phyloP scores from a whole-genome alignment of 1,284 basidiomycete species.

The Cutaneotrichosporon mucoides region DNA sequence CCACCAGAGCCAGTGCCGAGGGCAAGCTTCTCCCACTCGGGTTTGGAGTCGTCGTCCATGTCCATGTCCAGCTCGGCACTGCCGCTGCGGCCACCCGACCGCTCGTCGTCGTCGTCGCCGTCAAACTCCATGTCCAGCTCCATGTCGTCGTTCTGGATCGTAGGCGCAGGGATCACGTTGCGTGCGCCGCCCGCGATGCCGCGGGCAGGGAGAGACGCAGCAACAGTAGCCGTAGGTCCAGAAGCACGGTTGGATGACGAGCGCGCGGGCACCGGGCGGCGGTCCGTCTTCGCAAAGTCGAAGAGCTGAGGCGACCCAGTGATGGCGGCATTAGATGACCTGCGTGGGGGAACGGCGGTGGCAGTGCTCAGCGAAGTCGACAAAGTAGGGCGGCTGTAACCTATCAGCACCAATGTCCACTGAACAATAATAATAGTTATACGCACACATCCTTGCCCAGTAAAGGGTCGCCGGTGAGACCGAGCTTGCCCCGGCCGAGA shows the following conservation, averaged over 20 bases:
- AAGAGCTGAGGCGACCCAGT: constrained; percentile 36
- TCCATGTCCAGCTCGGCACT: constrained; percentile 38
- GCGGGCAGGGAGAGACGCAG: constrained; percentile 34
- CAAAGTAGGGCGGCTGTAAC: constrained; percentile 21
- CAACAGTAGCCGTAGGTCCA: constrained; percentile 9
- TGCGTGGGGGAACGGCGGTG: constrained; percentile 29
- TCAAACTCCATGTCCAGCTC: constrained; percentile 45
- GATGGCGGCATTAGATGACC: constrained; percentile 22
- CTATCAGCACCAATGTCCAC: not conserved
- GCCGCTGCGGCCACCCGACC: constrained; percentile 19
- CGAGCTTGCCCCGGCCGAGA: constrained; percentile 42
- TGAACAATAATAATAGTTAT: not conserved
- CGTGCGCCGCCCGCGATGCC: constrained; percentile 15
- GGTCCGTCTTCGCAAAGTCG: constrained; percentile 46
- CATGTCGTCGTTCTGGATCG: constrained; percentile 33
- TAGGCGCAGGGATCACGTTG: constrained; percentile 11
- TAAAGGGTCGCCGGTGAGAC: constrained; percentile 31
- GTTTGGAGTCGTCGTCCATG: constrained; percentile 25
- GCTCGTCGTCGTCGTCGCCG: constrained; percentile 23
- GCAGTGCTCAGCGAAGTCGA: constrained; percentile 17
- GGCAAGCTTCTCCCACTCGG: constrained; percentile 36
- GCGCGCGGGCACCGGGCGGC: constrained; percentile 22
- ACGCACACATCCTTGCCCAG: constrained; percentile 3
- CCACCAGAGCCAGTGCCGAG: constrained; percentile 48
- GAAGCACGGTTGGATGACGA: constrained; percentile 8